Evolutionary conservation across 1,139 yeast species (phyloP), one percentile per base, ranked within the genome.

Genomic region (Taphrina wiesneri): DNA sequence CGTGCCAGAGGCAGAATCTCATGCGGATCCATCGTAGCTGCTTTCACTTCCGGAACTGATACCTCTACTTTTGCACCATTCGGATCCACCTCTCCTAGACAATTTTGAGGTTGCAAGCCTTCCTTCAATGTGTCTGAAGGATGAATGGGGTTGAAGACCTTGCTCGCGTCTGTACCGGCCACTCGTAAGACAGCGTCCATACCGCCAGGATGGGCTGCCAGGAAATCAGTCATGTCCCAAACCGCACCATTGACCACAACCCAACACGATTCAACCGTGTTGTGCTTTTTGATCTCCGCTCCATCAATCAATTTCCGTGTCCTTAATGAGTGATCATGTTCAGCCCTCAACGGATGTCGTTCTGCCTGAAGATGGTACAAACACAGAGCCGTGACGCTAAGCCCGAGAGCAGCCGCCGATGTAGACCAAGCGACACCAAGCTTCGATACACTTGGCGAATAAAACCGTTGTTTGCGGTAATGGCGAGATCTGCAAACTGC

Each of bases 131-230:
- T 87, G 71, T 88, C 93, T 17, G 87, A 83, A 0, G 96, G 96
- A 76, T 92, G 99, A 67, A 92, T 82, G 7, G 96, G 96, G 69
- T 84, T 88, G 74, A 41, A 62, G 11, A 28, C 65, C 32, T 52
- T 63, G 21, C 66, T 45, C 9, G 65, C 65, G 19, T 62, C 65
- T n/a, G 86, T 86, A 17, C 98, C 98, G 2, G 96, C 97, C 73
- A 86, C 88, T 70, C 83, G 83, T 52, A 86, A 75, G 53, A 93
- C 85, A 32, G 92, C 85, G 32, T 81, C 81, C 69, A 82, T 83
- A 1, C 98, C 99, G 68, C 98, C 99, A 0, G 98, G 98, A 76
- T 93, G 99, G 56, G 85, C 81, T 26, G 84, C 80, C 67, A 89
- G 80, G 74, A 93, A 93, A 41, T 85, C 83, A 0, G 97, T 88